A percentile compares a stretch with the other conserved stretches of the same genome.
Evolutionary conservation across 2,329 filamentous ascomycete species (phyloP).

Genomic region (Pestalotiopsis sp.): DNA sequence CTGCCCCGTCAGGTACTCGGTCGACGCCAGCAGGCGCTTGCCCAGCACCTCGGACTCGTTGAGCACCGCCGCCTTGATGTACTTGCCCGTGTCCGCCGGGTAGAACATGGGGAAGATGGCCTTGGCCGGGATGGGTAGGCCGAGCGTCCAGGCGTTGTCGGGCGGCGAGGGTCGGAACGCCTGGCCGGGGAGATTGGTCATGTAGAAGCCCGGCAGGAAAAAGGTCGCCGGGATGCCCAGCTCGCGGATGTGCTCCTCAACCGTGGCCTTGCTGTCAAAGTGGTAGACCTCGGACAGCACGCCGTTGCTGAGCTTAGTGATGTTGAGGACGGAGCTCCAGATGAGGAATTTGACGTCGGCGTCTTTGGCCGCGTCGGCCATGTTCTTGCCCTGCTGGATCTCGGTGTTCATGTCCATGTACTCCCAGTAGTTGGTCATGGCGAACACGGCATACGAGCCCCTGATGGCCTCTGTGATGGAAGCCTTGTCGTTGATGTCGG

Average conservation of each 20-base stretch:
- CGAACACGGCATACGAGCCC: conserved; percentile 52
- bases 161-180: conserved; percentile 28
- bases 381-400: conserved; percentile 48
- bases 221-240: conserved; percentile 49
- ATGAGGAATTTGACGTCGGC: conserved; percentile 45
- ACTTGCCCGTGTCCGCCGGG: conserved; percentile 35
- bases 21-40: conserved; percentile 45
- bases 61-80: conserved; percentile 33
- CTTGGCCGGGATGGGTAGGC: conserved; percentile 27
- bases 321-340: conserved; percentile 44
- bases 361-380: conserved; percentile 49
- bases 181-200: conserved; percentile 47
- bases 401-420: conserved; percentile 41
- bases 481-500: conserved; percentile 50
- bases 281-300: conserved; percentile 45
- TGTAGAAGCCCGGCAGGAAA: conserved; percentile 52
- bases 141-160: conserved; percentile 33
- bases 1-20: conserved; percentile 40
- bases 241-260: conserved; percentile 11
- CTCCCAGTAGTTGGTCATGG: conserved; percentile 56
- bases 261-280: conserved; percentile 14
- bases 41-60: conserved; percentile 41
- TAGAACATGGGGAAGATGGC: conserved; percentile 34
- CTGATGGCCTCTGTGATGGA: conserved; percentile 46
- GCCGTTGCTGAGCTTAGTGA: conserved; percentile 39